Evolutionary conservation across 2,329 filamentous ascomycete genomes (phyloP).

Genomic region (Botrytis sinoallii): DNA sequence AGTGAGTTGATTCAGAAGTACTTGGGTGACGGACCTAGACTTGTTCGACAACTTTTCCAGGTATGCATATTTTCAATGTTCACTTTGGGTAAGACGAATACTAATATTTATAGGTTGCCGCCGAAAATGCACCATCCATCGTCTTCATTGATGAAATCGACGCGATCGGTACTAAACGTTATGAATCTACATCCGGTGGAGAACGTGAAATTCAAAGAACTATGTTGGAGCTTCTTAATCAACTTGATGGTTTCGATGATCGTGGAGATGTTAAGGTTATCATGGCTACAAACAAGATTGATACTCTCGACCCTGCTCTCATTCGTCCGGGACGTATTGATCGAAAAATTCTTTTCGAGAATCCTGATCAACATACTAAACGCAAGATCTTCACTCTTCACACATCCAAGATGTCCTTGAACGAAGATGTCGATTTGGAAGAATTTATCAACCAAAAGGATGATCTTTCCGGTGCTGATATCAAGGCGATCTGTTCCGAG

Average conservation of each 20-base stretch:
- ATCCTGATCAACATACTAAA: constrained; percentile 77
- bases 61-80: constrained; percentile 42
- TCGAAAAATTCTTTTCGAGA: constrained; percentile 82
- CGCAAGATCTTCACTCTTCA: constrained; percentile 98
- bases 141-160: constrained; percentile 99
- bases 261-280: constrained; percentile 98
- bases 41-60: constrained; percentile 95
- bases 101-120: constrained; percentile 64
- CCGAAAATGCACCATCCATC: constrained; percentile 93
- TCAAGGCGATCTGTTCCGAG: constrained; percentile 98
- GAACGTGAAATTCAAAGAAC: constrained; percentile 97
- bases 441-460: constrained; percentile 99
- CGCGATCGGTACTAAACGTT: constrained; percentile 97
- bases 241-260: constrained; percentile 98
- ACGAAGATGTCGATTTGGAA: constrained; percentile 94
- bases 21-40: constrained; percentile 87
- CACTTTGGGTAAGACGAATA: background rate
- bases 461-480: constrained; percentile 93
- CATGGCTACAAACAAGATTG: constrained; percentile 99
- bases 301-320: constrained; percentile 90
- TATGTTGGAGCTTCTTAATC: constrained; percentile 97
- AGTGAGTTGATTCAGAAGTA: constrained; percentile 99
- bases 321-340: constrained; percentile 98
- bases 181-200: constrained; percentile 94
- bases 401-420: constrained; percentile 97